Evolutionary conservation across 139 green algal species (phyloP), one percentile per base, ranked within the genome.

Genomic region (Astrephomene gubernaculifera): DNA sequence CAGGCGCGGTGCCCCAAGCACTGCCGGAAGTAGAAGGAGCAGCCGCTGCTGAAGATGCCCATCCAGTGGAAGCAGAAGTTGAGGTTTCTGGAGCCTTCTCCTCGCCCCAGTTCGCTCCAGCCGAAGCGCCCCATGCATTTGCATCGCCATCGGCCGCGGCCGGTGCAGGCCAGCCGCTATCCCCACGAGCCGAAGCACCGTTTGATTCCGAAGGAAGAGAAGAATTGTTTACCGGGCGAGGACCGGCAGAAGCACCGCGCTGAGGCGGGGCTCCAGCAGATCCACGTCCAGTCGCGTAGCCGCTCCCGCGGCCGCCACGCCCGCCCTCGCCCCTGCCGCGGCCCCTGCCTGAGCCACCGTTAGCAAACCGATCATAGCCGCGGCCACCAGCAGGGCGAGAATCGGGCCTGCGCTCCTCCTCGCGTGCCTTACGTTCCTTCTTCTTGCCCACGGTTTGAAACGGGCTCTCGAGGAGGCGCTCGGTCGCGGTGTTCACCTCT

Each of bases 401-500:
- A 31, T 84, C 78, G 43, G 44, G 29, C 38, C 76, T n/a, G 78
- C 78, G 78, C 1, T 74, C 63, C 21, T 74, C 63, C 78, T 84
- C 61, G 43, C 33, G 78, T 8, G 61, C 63, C 31, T 63, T 61
- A 10, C 39, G 44, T 65, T 87, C 73, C 45, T 90, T 82, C 60
- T 86, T 90, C 29, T 68, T 71, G 60, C 75, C 63, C 33, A 87
- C 87, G 24, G 29, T 63, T 43, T 79, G 31, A 43, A 90, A 90
- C 0, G 82, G 82, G 63, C 82, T 85, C 36, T 87, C 79, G 9
- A 92, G 76, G 39, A 92, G 81, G 61, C 75, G 83, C 43, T 88
- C 82, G 41, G 88, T 92, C 22, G 88, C 88, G 61, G 74, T 31
- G 81, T 92, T 90, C 17, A 86, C 85, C 38, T 92, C 88, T 4